These are phyloP conservation scores for Fusarium nelsonii DNA, from an alignment of 2,329 filamentous ascomycete genomes.

Conservation along the genomic window DNA sequence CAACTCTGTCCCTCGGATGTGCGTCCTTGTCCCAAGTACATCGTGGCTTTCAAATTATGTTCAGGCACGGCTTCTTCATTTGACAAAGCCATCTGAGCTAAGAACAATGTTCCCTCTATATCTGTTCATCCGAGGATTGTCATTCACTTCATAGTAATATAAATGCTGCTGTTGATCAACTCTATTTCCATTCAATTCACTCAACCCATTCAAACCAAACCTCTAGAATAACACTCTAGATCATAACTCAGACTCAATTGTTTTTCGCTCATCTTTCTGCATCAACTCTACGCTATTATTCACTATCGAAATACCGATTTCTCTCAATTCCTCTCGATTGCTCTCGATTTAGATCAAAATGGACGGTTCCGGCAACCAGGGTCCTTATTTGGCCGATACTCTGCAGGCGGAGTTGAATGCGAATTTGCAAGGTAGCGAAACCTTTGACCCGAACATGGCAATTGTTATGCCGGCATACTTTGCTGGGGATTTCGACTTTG, in stretches of 20 bases:
- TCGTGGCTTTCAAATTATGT: slow-evolving; percentile 13
- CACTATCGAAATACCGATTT: background rate
- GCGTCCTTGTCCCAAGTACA: slow-evolving; percentile 16
- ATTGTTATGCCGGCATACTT: background rate
- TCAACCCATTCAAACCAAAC: background rate
- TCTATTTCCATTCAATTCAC: background rate
- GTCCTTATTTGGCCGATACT: background rate
- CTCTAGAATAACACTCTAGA: background rate
- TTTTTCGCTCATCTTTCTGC: background rate
- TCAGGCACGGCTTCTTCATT: background rate
- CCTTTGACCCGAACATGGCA: background rate
- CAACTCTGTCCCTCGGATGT: background rate
- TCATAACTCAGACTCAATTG: background rate
- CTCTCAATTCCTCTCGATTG: background rate
- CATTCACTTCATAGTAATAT: slow-evolving; percentile 1
- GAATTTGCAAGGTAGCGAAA: background rate
- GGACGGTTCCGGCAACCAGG: background rate
- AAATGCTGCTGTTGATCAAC: background rate
- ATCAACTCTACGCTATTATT: background rate
- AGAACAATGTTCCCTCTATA: slow-evolving; percentile 23
- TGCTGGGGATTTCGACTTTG: background rate
- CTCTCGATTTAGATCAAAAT: background rate
- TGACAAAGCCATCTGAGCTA: slow-evolving; percentile 28
- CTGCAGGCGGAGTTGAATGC: background rate
- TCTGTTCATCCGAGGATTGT: background rate